Conservation (phyloP, 176 grass and related monocot genomes). For the Otatea glauca region DNA sequence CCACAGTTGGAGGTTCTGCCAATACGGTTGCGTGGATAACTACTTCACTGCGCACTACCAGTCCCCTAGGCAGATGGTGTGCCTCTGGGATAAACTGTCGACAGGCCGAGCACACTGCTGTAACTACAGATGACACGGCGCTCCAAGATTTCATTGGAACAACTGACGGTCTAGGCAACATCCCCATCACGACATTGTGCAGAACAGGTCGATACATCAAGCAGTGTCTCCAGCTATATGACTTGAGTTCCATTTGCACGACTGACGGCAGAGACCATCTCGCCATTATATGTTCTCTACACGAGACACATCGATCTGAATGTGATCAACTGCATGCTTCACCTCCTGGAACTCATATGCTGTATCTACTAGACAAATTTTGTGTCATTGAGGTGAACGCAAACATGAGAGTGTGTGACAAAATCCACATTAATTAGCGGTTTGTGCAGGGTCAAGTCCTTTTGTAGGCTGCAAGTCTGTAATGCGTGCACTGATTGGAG, state of each 20-base stretch:
- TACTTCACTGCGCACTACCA: slow-evolving; percentile 94
- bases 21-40: slow-evolving; percentile 73
- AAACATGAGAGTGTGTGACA: not conserved
- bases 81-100: slow-evolving; percentile 74
- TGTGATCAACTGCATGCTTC: slow-evolving; percentile 21
- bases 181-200: not conserved
- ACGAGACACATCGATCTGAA: not conserved
- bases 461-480: slow-evolving; percentile 12
- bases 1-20: slow-evolving; percentile 92
- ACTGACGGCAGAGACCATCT: slow-evolving; percentile 7
- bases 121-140: slow-evolving; percentile 67
- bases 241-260: not conserved
- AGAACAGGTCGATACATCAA: no score
- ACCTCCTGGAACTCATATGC: slow-evolving; percentile 16
- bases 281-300: not conserved
- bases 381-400: slow-evolving; percentile 17
- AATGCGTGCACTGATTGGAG: not conserved
- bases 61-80: slow-evolving; percentile 90
- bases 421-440: not conserved
- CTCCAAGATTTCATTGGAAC: not conserved
- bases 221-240: no score
- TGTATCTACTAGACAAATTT: not conserved
- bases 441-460: slow-evolving; percentile 9
- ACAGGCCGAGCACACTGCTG: slow-evolving; percentile 61
- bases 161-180: not conserved